A percentile compares a stretch with the other conserved stretches of the same genome.
Conservation (phyloP, 2,329 filamentous ascomycete genomes). For the Botrytis porri region DNA sequence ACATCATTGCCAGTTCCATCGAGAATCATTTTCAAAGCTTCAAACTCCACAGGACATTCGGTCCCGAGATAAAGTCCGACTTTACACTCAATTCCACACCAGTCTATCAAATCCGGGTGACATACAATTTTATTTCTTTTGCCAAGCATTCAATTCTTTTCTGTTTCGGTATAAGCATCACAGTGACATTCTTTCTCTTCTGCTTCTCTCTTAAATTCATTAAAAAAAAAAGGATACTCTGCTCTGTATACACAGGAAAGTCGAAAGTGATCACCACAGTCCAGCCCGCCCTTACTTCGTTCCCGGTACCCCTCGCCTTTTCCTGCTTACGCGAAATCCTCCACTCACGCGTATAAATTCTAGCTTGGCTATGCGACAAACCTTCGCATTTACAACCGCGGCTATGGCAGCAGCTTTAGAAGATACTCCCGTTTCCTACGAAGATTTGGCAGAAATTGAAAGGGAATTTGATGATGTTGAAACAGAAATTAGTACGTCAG, state of each 20-base stretch:
- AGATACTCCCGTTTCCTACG: slow-evolving; percentile 58
- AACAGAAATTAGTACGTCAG: slow-evolving; percentile 66
- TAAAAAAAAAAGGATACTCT: neutral
- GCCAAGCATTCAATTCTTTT: neutral
- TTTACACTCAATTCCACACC: neutral
- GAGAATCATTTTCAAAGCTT: neutral
- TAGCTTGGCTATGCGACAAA: slow-evolving; percentile 30
- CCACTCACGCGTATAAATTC: neutral
- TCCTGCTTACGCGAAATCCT: neutral
- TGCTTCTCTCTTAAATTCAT: neutral
- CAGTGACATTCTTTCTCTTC: neutral
- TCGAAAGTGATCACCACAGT: neutral
- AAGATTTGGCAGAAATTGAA: slow-evolving; percentile 77
- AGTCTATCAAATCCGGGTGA: neutral
- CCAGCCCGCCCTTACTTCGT: neutral
- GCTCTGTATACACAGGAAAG: neutral
- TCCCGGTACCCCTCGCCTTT: neutral
- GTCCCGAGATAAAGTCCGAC: neutral
- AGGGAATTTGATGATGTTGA: slow-evolving; percentile 81
- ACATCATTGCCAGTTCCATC: neutral
- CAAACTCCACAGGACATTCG: neutral
- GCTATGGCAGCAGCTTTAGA: slow-evolving; percentile 40
- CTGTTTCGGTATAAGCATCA: neutral
- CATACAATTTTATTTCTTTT: neutral
- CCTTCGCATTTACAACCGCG: slow-evolving; percentile 33